Percentiles rank a stretch among this genome's conserved stretches.
Conservation (phyloP, 176 grass and related monocot species). For the Ananas comosus region DNA sequence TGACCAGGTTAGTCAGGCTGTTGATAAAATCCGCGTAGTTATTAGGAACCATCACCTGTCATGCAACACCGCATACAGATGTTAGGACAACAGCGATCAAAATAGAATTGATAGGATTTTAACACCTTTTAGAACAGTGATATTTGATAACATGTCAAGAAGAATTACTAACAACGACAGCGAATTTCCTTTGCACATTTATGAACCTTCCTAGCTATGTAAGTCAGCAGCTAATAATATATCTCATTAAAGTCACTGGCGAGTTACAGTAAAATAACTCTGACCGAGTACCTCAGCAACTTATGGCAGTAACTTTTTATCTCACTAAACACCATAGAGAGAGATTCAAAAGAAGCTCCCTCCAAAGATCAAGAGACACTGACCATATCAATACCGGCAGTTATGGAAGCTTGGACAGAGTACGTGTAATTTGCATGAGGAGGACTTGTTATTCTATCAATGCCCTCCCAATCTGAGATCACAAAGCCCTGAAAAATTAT, state of each 20-base stretch:
- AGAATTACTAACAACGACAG: too few species aligned
- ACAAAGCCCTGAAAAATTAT: slow-evolving; percentile 54
- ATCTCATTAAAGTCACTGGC: too few species aligned
- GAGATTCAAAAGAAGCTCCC: neutral
- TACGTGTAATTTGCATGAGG: slow-evolving; percentile 75
- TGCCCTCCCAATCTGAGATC: slow-evolving; percentile 89
- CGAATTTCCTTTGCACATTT: too few species aligned
- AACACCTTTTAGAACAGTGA: too few species aligned
- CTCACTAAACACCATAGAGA: neutral
- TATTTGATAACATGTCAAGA: too few species aligned
- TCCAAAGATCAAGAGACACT: neutral
- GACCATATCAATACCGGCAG: slow-evolving; percentile 93
- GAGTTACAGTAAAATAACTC: too few species aligned
- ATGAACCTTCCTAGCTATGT: too few species aligned
- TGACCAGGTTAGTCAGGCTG: slow-evolving; percentile 64
- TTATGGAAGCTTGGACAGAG: slow-evolving; percentile 64
- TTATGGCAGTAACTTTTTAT: too few species aligned
- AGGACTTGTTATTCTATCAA: slow-evolving; percentile 79
- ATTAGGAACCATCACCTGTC: slow-evolving; percentile 92
- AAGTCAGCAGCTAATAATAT: too few species aligned
- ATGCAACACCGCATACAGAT: neutral
- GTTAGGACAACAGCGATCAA: too few species aligned
- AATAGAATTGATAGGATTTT: too few species aligned
- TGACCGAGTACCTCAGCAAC: too few species aligned
- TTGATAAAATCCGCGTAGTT: slow-evolving; percentile 63